Evolutionary conservation across 1,284 basidiomycete species (phyloP).

Genomic region (Trichosporon coremiiforme): DNA sequence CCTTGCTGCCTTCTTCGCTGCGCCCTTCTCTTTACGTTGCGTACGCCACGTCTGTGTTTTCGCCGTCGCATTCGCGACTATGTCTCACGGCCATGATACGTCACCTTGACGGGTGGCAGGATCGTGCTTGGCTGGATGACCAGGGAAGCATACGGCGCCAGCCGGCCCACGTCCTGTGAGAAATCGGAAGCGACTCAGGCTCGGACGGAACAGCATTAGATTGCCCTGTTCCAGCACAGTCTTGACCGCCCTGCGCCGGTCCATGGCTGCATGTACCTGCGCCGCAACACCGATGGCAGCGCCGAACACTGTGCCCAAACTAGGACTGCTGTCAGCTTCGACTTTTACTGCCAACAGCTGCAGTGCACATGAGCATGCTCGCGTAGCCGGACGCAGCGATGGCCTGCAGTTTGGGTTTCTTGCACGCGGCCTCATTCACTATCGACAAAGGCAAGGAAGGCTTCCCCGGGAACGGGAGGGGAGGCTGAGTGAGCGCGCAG

Average conservation of each 20-base stretch:
- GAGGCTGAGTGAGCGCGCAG: not conserved
- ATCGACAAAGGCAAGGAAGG: constrained; percentile 3
- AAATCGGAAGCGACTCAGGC: too few species aligned
- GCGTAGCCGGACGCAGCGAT: not conserved
- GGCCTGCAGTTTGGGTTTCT: not conserved
- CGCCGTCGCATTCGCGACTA: not conserved
- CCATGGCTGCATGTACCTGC: not conserved
- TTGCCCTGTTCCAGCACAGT: not conserved
- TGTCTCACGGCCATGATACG: not conserved
- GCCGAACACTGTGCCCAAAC: not conserved
- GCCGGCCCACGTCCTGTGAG: too few species aligned
- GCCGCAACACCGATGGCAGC: not conserved
- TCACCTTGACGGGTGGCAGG: not conserved
- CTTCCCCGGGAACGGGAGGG: not conserved
- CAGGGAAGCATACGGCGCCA: not conserved
- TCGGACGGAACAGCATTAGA: not conserved
- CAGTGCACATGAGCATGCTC: not conserved
- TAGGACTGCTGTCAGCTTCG: not conserved
- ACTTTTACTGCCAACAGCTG: not conserved
- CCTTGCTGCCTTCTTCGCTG: not conserved
- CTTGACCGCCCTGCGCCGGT: not conserved
- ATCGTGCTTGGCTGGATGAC: not conserved
- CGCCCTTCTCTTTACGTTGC: not conserved
- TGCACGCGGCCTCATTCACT: not conserved
- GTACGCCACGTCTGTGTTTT: not conserved